Evolutionary conservation across 176 grass and related monocot genomes (phyloP), one percentile per base, ranked within the genome.

Genomic region (Triticum timopheevii): DNA sequence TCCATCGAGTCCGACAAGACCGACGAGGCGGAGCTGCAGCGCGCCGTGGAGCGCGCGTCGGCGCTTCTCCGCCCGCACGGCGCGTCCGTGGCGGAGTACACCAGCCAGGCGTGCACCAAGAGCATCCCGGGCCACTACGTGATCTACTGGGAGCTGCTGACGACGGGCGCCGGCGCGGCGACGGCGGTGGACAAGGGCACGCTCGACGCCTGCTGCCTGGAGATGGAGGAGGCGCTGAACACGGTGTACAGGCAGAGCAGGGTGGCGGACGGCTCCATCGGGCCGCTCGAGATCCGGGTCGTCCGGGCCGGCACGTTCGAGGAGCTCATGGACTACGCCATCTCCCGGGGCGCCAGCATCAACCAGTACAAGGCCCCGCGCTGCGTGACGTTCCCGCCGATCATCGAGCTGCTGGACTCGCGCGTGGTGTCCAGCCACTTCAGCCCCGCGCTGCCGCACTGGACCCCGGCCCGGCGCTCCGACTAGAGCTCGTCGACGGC

Each of bases 1-100:
- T 96, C 93, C 86, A 96, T 98, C 82, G 93, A 98, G 86, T 92
- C 93, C 33, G 96, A 98, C 87, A 96, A 98, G 90, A 98, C 96
- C 24, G 93, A 98, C 86, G 96, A 98, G 88, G 89, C 93, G 0
- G 96, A 98, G 93, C 83, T 98, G 84, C 96, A 98, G 79, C 71
- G 84, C 90, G 96, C 96, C 27, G 96, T 98, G 70, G 90, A 93
- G 39, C 89, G 81, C 56, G 92, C 96, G 31, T 88, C 96, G 0
- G 86, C 65, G 78, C 92, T 96, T 84, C 93, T 98, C 69, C 81
- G 84, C 74, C 88, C 92, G 44, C 91, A 96, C 88, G 87, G 91
- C 80, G 88, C 93, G 13, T 69, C 88, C 42, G 92, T 98, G 49
- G 92, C 86, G 23, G 96, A 98, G 93, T 98, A 96, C 93, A 98